A percentile compares a stretch with the other conserved stretches of the same genome.
These are phyloP conservation scores for Pseudevernia furfuracea DNA, from an alignment of 495 filamentous ascomycete species.

Conservation along the genomic window DNA sequence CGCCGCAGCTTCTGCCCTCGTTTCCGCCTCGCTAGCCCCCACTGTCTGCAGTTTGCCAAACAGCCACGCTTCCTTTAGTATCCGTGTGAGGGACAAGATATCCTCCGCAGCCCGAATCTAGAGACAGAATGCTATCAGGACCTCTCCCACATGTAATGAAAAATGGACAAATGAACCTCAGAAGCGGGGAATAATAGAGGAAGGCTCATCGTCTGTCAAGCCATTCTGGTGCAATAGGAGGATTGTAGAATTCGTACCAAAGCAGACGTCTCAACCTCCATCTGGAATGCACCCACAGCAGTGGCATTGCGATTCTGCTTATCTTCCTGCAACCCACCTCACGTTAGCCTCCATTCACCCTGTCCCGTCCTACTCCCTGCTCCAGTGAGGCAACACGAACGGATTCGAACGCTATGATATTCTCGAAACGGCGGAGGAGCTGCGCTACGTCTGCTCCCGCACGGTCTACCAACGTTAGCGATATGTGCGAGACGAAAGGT, in stretches of 20 bases:
- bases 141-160: not conserved
- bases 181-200: not conserved
- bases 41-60: conserved; percentile 63
- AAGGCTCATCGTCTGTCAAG: not conserved
- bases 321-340: conserved; percentile 21
- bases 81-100: conserved; percentile 51
- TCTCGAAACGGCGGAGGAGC: conserved; percentile 54
- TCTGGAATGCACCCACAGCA: conserved; percentile 52
- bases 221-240: not conserved
- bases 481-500: not conserved
- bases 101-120: conserved; percentile 63
- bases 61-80: conserved; percentile 67
- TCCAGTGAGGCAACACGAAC: conserved; percentile 33
- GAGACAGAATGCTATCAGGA: not conserved
- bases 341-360: not conserved
- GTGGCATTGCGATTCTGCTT: conserved; percentile 38
- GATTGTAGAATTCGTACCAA: conserved; percentile 39
- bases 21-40: conserved; percentile 40
- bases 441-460: conserved; percentile 47
- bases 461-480: conserved; percentile 37
- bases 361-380: not conserved
- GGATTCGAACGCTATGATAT: conserved; percentile 50
- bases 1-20: conserved; percentile 47
- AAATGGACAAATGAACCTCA: not conserved
- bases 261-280: conserved; percentile 56